phyloP scores from a whole-genome alignment of 2,329 filamentous ascomycete genomes.

The Calonectria naviculata region DNA sequence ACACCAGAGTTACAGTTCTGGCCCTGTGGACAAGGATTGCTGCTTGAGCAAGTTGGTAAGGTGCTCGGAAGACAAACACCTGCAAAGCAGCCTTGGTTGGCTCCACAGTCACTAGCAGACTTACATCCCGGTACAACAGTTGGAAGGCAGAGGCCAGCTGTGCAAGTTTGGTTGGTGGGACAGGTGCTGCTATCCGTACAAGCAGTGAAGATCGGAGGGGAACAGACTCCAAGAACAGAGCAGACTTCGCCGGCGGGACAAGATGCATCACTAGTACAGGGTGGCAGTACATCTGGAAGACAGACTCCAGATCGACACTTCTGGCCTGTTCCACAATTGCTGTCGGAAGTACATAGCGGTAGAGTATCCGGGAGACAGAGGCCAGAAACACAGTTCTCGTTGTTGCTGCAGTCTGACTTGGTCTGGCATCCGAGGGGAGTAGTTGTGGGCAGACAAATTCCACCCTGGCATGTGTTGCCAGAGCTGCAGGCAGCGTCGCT shows the following conservation, averaged over 20 bases:
- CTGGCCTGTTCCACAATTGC: background rate
- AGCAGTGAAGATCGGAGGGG: background rate
- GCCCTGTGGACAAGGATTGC: background rate
- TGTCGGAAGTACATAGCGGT: background rate
- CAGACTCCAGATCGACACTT: conserved; percentile 6
- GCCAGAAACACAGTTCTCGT: background rate
- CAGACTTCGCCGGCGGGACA: background rate
- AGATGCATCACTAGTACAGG: background rate
- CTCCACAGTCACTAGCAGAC: background rate
- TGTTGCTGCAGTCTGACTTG: background rate
- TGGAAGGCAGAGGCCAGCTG: conserved; percentile 1
- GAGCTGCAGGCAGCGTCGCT: background rate
- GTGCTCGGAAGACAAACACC: background rate
- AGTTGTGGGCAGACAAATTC: background rate
- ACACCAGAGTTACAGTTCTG: conserved; percentile 7
- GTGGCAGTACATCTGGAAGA: background rate
- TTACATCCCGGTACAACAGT: background rate
- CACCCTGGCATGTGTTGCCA: background rate
- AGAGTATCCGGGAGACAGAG: conserved; percentile 2
- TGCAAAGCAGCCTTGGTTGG: background rate
- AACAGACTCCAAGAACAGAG: background rate
- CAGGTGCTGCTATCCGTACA: background rate
- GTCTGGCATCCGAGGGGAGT: background rate
- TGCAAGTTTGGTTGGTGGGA: background rate
- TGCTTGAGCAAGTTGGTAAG: background rate